Evolutionary conservation across 768 basidiomycete species (phyloP).

Genomic region (Lentinula edodes): DNA sequence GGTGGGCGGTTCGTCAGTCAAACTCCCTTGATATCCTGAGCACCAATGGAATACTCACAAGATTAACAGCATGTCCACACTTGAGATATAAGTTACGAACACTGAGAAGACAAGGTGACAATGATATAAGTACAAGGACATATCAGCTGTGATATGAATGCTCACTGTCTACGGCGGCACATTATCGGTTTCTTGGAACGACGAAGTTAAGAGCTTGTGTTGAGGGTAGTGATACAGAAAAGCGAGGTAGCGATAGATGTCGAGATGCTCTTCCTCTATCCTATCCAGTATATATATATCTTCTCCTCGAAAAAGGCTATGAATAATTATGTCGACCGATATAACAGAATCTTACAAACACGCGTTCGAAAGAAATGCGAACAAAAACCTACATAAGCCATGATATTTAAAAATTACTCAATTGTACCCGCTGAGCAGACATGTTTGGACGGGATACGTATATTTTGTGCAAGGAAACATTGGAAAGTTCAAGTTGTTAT

Average conservation of each 20-base stretch:
- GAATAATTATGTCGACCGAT: too few species aligned
- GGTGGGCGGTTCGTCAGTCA: neutral
- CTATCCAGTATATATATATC: too few species aligned
- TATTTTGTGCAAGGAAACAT: neutral
- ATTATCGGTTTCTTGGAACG: neutral
- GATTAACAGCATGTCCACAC: conserved; percentile 4
- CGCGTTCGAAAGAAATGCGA: too few species aligned
- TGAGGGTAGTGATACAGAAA: neutral
- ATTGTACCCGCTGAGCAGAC: too few species aligned
- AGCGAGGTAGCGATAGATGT: neutral
- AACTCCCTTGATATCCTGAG: neutral
- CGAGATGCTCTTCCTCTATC: too few species aligned
- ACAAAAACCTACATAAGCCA: too few species aligned
- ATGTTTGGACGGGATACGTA: too few species aligned
- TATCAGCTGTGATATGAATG: neutral
- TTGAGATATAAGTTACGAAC: conserved; percentile 6
- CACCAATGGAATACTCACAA: neutral
- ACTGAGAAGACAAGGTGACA: neutral
- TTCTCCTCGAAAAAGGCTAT: too few species aligned
- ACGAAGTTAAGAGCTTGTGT: neutral
- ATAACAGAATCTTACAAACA: too few species aligned
- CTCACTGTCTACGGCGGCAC: conserved; percentile 4
- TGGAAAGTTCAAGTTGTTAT: neutral
- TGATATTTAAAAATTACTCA: too few species aligned
- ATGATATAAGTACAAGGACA: neutral